Evolutionary conservation across 2,329 filamentous ascomycete species (phyloP).

Genomic region (Chrysoporthe deuterocubensis): DNA sequence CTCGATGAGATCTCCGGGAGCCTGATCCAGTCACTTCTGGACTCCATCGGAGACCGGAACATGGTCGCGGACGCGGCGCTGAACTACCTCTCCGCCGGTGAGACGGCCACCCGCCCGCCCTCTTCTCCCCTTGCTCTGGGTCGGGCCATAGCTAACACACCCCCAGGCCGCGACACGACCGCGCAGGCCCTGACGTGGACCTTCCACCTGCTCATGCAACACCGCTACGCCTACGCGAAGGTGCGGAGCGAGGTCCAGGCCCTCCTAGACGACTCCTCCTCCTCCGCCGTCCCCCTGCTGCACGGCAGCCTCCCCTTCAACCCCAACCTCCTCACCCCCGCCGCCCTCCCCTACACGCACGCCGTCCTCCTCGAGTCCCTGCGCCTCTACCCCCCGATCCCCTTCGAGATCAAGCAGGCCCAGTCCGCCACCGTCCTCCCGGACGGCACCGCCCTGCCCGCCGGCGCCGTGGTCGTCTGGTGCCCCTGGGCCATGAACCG

Average conservation of each 20-base stretch:
- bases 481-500: conserved; percentile 68
- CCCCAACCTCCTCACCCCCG: conserved; percentile 45
- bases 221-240: conserved; percentile 45
- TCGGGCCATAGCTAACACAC: background rate
- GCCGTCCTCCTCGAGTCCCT: conserved; percentile 66
- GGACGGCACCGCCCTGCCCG: conserved; percentile 62
- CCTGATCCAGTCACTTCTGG: conserved; percentile 64
- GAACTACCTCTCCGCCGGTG: conserved; percentile 66
- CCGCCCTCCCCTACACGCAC: conserved; percentile 57
- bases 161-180: conserved; percentile 60
- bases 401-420: conserved; percentile 68
- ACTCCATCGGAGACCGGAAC: conserved; percentile 57
- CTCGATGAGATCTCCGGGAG: conserved; percentile 54
- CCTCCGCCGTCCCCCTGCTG: background rate
- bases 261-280: conserved; percentile 32
- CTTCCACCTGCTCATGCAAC: conserved; percentile 61
- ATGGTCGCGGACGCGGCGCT: conserved; percentile 66
- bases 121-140: background rate
- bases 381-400: conserved; percentile 66
- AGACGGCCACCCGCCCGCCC: background rate
- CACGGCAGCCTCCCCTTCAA: conserved; percentile 27
- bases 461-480: conserved; percentile 61
- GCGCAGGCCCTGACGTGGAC: conserved; percentile 69
- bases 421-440: conserved; percentile 57
- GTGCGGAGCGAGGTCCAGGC: conserved; percentile 49